phyloP scores from a whole-genome alignment of 2,329 filamentous ascomycete species.

The Talaromyces rugulosus region DNA sequence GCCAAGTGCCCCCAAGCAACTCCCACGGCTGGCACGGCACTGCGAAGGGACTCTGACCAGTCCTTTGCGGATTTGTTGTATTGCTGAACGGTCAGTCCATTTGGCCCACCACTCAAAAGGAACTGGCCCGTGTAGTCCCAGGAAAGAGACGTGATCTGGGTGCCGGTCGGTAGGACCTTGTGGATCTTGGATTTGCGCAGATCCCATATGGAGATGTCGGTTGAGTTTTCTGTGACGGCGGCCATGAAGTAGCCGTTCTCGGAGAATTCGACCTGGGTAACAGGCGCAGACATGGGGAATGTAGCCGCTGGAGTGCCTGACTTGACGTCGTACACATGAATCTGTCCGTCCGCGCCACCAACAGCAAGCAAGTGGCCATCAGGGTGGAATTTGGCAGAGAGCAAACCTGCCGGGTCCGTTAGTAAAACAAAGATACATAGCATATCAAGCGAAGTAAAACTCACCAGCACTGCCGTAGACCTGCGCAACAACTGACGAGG shows the following conservation, averaged over 20 bases:
- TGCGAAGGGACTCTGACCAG: slow-evolving; percentile 83
- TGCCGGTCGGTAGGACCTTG: slow-evolving; percentile 83
- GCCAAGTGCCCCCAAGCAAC: slow-evolving; percentile 75
- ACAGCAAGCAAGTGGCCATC: slow-evolving; percentile 92
- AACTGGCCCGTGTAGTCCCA: slow-evolving; percentile 98
- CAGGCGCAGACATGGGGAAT: slow-evolving; percentile 62
- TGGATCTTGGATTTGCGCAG: slow-evolving; percentile 77
- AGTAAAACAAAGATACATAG: neutral
- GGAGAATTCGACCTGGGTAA: slow-evolving; percentile 78
- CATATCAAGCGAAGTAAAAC: slow-evolving; percentile 23
- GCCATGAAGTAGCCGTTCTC: slow-evolving; percentile 98
- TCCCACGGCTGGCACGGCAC: slow-evolving; percentile 66
- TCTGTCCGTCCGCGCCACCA: slow-evolving; percentile 72
- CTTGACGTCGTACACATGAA: slow-evolving; percentile 86
- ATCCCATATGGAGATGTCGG: slow-evolving; percentile 81
- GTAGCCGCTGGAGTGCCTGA: slow-evolving; percentile 71
- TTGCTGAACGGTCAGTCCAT: slow-evolving; percentile 80
- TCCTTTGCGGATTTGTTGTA: slow-evolving; percentile 82
- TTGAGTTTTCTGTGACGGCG: slow-evolving; percentile 71
- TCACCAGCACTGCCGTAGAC: slow-evolving; percentile 75
- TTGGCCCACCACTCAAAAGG: slow-evolving; percentile 73
- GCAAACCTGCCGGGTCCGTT: slow-evolving; percentile 55
- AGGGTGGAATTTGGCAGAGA: slow-evolving; percentile 82
- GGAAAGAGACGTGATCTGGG: slow-evolving; percentile 66
- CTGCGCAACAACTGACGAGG: slow-evolving; percentile 66